phyloP scores from a whole-genome alignment of 192 early-diverging fungal genomes.

The Dissophora globulifera region DNA sequence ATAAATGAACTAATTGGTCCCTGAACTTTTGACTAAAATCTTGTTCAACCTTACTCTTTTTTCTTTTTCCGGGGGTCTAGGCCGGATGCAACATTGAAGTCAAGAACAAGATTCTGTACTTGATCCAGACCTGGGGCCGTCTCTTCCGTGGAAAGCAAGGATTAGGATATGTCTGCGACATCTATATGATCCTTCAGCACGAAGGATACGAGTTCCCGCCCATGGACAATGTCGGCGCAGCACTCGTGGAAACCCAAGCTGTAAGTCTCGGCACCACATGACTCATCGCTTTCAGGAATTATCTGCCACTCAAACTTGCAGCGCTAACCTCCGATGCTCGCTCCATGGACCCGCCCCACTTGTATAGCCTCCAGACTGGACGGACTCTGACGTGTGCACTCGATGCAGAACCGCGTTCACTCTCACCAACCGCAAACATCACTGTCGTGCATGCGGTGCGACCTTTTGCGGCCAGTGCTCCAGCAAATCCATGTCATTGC shows the following conservation, averaged over 20 bases:
- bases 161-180: conserved; percentile 81
- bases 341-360: too few relatives aligned
- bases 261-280: too few relatives aligned
- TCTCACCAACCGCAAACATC: conserved; percentile 96
- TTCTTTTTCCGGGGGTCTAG: too few relatives aligned
- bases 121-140: conserved; percentile 93
- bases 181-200: conserved; percentile 83
- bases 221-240: conserved; percentile 65
- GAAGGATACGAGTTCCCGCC: conserved; percentile 84
- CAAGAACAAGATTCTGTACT: conserved; percentile 72
- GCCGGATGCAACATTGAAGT: conserved; percentile 79
- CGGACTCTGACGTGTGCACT: conserved; percentile 92
- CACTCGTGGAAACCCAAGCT: conserved; percentile 88
- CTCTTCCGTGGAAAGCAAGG: conserved; percentile 83
- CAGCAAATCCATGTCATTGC: conserved; percentile 84
- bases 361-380: conserved; percentile 97
- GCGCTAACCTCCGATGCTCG: too few relatives aligned
- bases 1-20: too few relatives aligned
- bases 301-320: too few relatives aligned
- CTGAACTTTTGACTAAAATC: too few relatives aligned
- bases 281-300: too few relatives aligned
- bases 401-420: conserved; percentile 94
- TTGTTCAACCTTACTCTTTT: too few relatives aligned
- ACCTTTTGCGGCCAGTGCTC: conserved; percentile 96
- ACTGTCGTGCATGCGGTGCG: conserved; percentile 96